A percentile compares a stretch with the other conserved stretches of the same genome.
Evolutionary conservation across 805 yeast genomes (phyloP).

Genomic region (Myxozyma sirexii): DNA sequence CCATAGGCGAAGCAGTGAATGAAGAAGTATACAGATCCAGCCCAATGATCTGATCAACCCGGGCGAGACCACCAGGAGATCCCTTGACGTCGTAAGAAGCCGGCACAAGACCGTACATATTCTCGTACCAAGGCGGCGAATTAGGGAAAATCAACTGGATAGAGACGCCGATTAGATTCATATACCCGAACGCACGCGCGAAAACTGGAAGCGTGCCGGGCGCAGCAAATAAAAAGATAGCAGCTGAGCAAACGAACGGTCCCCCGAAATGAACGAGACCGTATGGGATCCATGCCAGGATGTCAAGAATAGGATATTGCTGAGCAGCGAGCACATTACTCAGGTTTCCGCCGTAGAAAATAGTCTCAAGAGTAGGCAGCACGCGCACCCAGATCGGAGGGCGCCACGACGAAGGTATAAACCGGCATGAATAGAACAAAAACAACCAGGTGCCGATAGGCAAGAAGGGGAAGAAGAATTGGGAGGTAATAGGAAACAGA

Average conservation of each 20-base stretch:
- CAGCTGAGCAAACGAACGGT: slow-evolving; percentile 81
- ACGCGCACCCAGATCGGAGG: slow-evolving; percentile 90
- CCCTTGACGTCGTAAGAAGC: slow-evolving; percentile 92
- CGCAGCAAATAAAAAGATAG: slow-evolving; percentile 85
- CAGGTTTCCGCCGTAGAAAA: slow-evolving; percentile 87
- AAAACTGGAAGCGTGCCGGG: slow-evolving; percentile 82
- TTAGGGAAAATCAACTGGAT: slow-evolving; percentile 85
- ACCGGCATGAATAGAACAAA: slow-evolving; percentile 69
- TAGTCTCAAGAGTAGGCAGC: slow-evolving; percentile 89
- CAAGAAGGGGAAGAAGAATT: slow-evolving; percentile 78
- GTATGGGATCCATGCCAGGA: slow-evolving; percentile 94
- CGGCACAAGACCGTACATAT: slow-evolving; percentile 78
- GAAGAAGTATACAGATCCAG: slow-evolving; percentile 80
- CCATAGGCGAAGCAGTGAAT: slow-evolving; percentile 83
- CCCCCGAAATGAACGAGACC: slow-evolving; percentile 88
- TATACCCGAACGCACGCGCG: slow-evolving; percentile 92
- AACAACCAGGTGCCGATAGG: slow-evolving; percentile 88
- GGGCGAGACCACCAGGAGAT: slow-evolving; percentile 90
- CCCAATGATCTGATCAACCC: slow-evolving; percentile 81
- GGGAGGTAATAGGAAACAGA: slow-evolving; percentile 75
- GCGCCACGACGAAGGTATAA: slow-evolving; percentile 71
- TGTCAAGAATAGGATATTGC: slow-evolving; percentile 65
- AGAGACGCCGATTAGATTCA: slow-evolving; percentile 84
- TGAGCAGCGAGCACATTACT: slow-evolving; percentile 76
- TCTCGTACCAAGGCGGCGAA: slow-evolving; percentile 95